phyloP scores from a whole-genome alignment of 768 basidiomycete species.

The Russula emetica region DNA sequence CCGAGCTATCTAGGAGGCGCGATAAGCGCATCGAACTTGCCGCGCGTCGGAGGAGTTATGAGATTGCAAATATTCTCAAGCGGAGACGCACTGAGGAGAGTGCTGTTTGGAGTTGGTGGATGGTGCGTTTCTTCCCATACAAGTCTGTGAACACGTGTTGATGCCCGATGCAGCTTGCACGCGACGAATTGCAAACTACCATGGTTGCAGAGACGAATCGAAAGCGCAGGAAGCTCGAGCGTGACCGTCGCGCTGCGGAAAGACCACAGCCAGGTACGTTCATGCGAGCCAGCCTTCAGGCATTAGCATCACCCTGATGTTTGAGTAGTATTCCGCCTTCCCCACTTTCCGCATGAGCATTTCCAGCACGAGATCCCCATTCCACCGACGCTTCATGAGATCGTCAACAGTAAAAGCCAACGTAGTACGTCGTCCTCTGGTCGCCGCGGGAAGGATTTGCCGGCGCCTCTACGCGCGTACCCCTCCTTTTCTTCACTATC shows the following conservation, averaged over 20 bases:
- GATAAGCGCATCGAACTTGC: slow-evolving; percentile 82
- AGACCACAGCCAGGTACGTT: slow-evolving; percentile 67
- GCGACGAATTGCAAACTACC: slow-evolving; percentile 76
- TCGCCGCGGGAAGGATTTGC: slow-evolving; percentile 24
- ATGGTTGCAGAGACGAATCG: slow-evolving; percentile 89
- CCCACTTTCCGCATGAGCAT: slow-evolving; percentile 46
- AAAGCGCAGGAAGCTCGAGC: slow-evolving; percentile 78
- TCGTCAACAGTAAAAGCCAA: slow-evolving; percentile 58
- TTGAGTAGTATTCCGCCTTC: slow-evolving; percentile 55
- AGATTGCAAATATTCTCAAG: slow-evolving; percentile 57
- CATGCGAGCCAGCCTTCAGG: neutral
- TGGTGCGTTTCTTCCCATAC: slow-evolving; percentile 8
- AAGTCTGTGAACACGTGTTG: slow-evolving; percentile 5
- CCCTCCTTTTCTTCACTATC: slow-evolving; percentile 34
- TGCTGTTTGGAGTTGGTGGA: slow-evolving; percentile 89
- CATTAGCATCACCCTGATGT: neutral
- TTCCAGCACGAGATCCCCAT: slow-evolving; percentile 50
- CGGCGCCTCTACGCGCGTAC: slow-evolving; percentile 29
- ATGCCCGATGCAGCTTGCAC: slow-evolving; percentile 48
- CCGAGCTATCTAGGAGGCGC: slow-evolving; percentile 69
- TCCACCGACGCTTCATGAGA: slow-evolving; percentile 61
- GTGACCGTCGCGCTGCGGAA: slow-evolving; percentile 76
- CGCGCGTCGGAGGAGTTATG: slow-evolving; percentile 63
- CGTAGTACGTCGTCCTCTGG: slow-evolving; percentile 36
- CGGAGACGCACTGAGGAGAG: slow-evolving; percentile 67